A percentile compares a stretch with the other conserved stretches of the same genome.
Evolutionary conservation across 495 filamentous ascomycete genomes (phyloP).

Genomic region (Trichoderma asperelloides): DNA sequence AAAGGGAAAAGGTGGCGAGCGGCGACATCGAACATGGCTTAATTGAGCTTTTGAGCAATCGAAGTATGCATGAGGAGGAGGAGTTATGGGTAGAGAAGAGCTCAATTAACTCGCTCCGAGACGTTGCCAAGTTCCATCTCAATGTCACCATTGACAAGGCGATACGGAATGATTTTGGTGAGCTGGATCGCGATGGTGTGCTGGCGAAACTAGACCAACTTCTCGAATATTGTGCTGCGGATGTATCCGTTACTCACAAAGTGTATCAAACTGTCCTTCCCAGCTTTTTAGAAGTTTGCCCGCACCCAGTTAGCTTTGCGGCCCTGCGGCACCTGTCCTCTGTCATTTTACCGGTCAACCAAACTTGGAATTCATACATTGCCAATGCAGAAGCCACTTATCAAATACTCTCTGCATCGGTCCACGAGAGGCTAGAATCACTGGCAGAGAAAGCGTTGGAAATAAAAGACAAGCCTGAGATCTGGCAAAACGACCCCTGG

Average conservation of each 20-base stretch:
- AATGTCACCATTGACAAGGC: conserved; percentile 87
- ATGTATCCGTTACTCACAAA: conserved; percentile 84
- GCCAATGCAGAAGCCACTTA: conserved; percentile 78
- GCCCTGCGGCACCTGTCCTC: conserved; percentile 86
- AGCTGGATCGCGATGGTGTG: conserved; percentile 63
- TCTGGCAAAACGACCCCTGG: conserved; percentile 77
- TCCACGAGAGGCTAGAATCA: conserved; percentile 60
- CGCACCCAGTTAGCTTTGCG: conserved; percentile 95
- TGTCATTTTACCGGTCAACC: conserved; percentile 83
- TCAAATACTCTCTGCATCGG: conserved; percentile 60
- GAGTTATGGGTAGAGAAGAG: conserved; percentile 93
- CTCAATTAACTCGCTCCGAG: conserved; percentile 87
- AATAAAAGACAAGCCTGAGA: conserved; percentile 56
- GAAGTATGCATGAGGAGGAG: conserved; percentile 63
- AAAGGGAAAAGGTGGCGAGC: conserved; percentile 69
- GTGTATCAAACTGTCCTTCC: conserved; percentile 91
- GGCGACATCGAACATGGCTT: conserved; percentile 64
- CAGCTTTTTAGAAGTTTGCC: conserved; percentile 76
- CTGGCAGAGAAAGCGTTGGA: conserved; percentile 69
- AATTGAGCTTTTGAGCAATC: conserved; percentile 57
- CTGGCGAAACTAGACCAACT: conserved; percentile 64
- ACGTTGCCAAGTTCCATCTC: conserved; percentile 96
- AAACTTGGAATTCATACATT: conserved; percentile 79
- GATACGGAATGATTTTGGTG: conserved; percentile 77
- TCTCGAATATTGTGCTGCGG: conserved; percentile 90